A percentile compares a stretch with the other conserved stretches of the same genome.
phyloP scores from a whole-genome alignment of 2,329 filamentous ascomycete genomes.

The Beauveria brongniartii region DNA sequence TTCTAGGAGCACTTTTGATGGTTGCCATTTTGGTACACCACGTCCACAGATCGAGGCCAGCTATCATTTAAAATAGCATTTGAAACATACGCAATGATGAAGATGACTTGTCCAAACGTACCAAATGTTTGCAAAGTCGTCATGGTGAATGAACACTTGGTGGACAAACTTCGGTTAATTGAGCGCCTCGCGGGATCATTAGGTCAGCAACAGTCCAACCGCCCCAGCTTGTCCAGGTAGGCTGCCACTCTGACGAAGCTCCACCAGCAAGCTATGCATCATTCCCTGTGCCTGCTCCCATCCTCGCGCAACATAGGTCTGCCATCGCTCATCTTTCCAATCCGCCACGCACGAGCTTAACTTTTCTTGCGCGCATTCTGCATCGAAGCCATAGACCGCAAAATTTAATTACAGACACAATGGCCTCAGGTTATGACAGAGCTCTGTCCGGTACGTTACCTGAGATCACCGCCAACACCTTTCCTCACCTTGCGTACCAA shows the following conservation, averaged over 20 bases:
- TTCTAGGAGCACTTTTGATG: too few species aligned
- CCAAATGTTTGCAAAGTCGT: too few species aligned
- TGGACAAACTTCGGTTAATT: too few species aligned
- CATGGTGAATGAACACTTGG: too few species aligned
- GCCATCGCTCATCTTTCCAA: constrained; percentile 13
- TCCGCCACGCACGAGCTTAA: constrained; percentile 1
- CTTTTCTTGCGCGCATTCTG: background rate
- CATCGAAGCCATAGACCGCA: background rate
- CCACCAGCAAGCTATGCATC: constrained; percentile 15
- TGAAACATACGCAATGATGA: too few species aligned
- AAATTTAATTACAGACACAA: constrained; percentile 21
- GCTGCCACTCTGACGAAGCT: constrained; percentile 34
- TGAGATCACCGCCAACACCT: constrained; percentile 13
- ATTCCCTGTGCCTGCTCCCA: constrained; percentile 3
- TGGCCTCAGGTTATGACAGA: constrained; percentile 98
- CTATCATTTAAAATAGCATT: too few species aligned
- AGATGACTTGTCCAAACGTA: too few species aligned
- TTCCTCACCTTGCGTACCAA: constrained; percentile 16
- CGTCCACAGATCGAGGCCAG: too few species aligned
- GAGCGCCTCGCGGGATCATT: background rate
- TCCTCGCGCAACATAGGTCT: constrained; percentile 12
- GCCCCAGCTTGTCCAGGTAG: constrained; percentile 17
- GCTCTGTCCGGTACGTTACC: constrained; percentile 83
- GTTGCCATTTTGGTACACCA: too few species aligned
- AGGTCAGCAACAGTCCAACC: background rate